A percentile compares a stretch with the other conserved stretches of the same genome.
These are phyloP conservation scores for Wakefieldia striispora DNA, from an alignment of 768 basidiomycete species.

Conservation along the genomic window DNA sequence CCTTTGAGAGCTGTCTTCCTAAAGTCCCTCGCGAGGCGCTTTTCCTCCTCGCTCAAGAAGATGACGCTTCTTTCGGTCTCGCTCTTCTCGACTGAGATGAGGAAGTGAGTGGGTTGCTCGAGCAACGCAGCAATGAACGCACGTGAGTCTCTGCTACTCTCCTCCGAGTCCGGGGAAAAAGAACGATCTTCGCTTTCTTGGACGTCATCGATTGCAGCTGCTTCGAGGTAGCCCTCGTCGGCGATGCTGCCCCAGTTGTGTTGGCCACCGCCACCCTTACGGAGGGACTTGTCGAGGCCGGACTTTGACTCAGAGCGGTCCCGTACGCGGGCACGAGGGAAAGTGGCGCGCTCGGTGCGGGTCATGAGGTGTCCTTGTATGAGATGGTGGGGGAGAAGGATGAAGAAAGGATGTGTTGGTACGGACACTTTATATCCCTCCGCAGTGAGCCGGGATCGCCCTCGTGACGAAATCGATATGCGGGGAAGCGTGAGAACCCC, in stretches of 20 bases:
- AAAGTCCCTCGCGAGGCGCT: slow-evolving; percentile 60
- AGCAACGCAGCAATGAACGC: neutral
- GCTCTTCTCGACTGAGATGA: slow-evolving; percentile 20
- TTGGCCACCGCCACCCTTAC: slow-evolving; percentile 76
- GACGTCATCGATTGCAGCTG: slow-evolving; percentile 51
- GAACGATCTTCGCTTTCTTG: slow-evolving; percentile 39
- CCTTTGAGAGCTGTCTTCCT: slow-evolving; percentile 73
- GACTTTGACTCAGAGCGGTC: slow-evolving; percentile 80
- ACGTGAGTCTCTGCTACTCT: slow-evolving; percentile 20
- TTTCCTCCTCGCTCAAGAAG: slow-evolving; percentile 60
- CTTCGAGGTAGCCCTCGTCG: slow-evolving; percentile 62
- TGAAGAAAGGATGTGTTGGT: neutral
- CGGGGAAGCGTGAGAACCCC: slow-evolving; percentile 31
- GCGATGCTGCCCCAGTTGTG: slow-evolving; percentile 83
- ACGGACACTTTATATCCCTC: slow-evolving; percentile 22
- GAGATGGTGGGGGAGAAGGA: neutral
- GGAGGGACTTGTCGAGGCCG: slow-evolving; percentile 67
- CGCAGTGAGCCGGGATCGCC: neutral
- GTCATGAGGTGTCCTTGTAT: slow-evolving; percentile 52
- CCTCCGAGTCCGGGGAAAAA: slow-evolving; percentile 32
- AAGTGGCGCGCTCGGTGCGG: slow-evolving; percentile 71
- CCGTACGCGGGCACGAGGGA: slow-evolving; percentile 67
- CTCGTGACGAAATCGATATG: slow-evolving; percentile 5
- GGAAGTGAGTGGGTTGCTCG: slow-evolving; percentile 9
- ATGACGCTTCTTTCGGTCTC: slow-evolving; percentile 39